These are phyloP conservation scores for Discostella stelligera DNA, from an alignment of 352 stramenopile genomes.

Conservation along the genomic window DNA sequence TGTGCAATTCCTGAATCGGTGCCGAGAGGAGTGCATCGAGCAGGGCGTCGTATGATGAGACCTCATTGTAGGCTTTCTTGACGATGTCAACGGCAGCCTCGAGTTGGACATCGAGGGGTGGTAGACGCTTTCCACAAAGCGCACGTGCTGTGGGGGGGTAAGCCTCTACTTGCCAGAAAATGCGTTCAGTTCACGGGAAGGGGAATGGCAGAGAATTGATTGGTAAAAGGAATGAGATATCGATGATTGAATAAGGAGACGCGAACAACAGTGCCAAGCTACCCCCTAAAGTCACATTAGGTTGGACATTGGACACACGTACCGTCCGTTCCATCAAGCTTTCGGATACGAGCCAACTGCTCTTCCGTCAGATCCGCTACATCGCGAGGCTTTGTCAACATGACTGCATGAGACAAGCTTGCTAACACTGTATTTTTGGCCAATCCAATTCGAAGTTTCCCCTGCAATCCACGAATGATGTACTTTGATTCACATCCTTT, in stretches of 20 bases:
- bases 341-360: slow-evolving; percentile 36
- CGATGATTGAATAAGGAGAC: not conserved
- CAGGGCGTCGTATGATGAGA: slow-evolving; percentile 93
- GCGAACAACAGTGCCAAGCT: not conserved
- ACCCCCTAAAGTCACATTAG: not conserved
- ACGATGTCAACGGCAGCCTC: slow-evolving; percentile 89
- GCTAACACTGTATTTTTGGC: slow-evolving; percentile 96
- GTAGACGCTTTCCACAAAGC: slow-evolving; percentile 43
- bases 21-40: slow-evolving; percentile 87
- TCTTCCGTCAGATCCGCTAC: slow-evolving; percentile 85
- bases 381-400: slow-evolving; percentile 85
- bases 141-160: slow-evolving; percentile 45
- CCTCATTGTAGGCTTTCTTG: slow-evolving; percentile 98
- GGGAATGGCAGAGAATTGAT: not conserved
- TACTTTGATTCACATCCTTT: slow-evolving; percentile 91
- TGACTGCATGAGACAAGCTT: slow-evolving; percentile 93
- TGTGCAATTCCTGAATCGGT: slow-evolving; percentile 76
- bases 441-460: slow-evolving; percentile 97
- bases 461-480: slow-evolving; percentile 97
- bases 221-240: not conserved
- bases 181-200: not conserved
- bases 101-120: slow-evolving; percentile 68
- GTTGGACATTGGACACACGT: not conserved
- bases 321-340: slow-evolving; percentile 34
- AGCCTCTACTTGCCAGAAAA: slow-evolving; percentile 7